Evolutionary conservation across 345 rosid genomes (phyloP).

Genomic region (Dovyalis caffra): DNA sequence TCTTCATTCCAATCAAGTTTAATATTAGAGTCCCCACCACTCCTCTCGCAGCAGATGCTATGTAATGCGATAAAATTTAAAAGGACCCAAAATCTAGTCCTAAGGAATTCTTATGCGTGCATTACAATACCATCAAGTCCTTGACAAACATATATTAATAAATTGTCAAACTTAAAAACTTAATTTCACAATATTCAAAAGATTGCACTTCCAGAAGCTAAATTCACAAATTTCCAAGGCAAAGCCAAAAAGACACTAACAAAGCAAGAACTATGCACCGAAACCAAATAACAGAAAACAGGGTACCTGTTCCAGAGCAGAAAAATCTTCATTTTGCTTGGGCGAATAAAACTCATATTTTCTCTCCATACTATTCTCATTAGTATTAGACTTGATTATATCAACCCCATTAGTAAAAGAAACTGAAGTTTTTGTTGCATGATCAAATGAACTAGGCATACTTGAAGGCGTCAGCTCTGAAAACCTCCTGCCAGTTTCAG

Average conservation of each 20-base stretch:
- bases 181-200: not conserved
- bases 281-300: not conserved
- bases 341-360: constrained; percentile 47
- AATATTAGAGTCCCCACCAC: not conserved
- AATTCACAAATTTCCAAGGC: not conserved
- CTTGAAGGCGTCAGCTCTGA: constrained; percentile 27
- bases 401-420: constrained; percentile 40
- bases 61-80: not conserved
- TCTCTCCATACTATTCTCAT: constrained; percentile 32
- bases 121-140: not conserved
- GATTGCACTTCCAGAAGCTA: not conserved
- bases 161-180: not conserved
- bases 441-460: constrained; percentile 35
- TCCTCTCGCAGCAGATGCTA: not conserved
- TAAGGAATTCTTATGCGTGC: not conserved
- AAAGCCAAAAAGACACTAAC: not conserved
- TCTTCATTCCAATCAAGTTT: not conserved
- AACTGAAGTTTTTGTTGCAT: constrained; percentile 28
- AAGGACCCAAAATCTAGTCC: not conserved
- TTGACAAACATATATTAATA: not conserved
- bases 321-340: constrained; percentile 79
- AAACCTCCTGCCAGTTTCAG: constrained; percentile 35
- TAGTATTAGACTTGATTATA: constrained; percentile 20
- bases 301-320: constrained; percentile 88
- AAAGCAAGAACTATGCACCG: not conserved